Percentiles rank a stretch among this genome's conserved stretches.
phyloP scores from a whole-genome alignment of 768 basidiomycete genomes.

The Lyophyllum shimeji region DNA sequence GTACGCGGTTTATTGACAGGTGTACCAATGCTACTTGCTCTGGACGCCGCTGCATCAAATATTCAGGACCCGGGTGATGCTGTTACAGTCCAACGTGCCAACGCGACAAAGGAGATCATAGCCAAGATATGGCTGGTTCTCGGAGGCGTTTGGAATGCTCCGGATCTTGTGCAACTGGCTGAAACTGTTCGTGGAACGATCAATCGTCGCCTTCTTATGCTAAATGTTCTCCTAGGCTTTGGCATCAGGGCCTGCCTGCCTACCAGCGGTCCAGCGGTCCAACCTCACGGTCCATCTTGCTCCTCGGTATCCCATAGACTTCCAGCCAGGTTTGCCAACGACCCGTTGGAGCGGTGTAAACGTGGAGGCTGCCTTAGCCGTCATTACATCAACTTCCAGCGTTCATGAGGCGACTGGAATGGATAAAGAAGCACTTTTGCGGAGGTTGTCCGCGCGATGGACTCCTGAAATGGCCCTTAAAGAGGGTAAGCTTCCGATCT shows the following conservation, averaged over 20 bases:
- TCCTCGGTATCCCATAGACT: slow-evolving; percentile 42
- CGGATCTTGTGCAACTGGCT: slow-evolving; percentile 50
- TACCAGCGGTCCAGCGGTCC: slow-evolving; percentile 34
- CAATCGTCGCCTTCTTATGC: slow-evolving; percentile 1
- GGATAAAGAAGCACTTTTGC: slow-evolving; percentile 53
- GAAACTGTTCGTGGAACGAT: slow-evolving; percentile 46
- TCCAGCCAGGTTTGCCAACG: slow-evolving; percentile 30
- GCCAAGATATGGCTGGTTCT: slow-evolving; percentile 66
- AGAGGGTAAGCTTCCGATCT: slow-evolving; percentile 56
- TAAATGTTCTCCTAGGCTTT: slow-evolving; percentile 40
- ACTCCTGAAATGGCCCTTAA: slow-evolving; percentile 70
- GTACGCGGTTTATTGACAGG: slow-evolving; percentile 73
- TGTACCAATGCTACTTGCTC: slow-evolving; percentile 82
- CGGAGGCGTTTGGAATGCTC: slow-evolving; percentile 69
- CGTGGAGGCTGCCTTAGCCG: slow-evolving; percentile 49
- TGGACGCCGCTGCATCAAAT: slow-evolving; percentile 56
- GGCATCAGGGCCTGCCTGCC: slow-evolving; percentile 31
- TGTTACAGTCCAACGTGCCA: slow-evolving; percentile 41
- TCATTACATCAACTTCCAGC: slow-evolving; percentile 50
- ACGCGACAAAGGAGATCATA: slow-evolving; percentile 62
- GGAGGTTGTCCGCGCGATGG: slow-evolving; percentile 63
- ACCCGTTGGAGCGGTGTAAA: slow-evolving; percentile 46
- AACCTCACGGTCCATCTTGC: slow-evolving; percentile 42
- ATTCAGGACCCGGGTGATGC: slow-evolving; percentile 39
- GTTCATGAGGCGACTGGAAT: slow-evolving; percentile 67